phyloP scores from a whole-genome alignment of 2,329 filamentous ascomycete genomes.

The Emergomyces orientalis region DNA sequence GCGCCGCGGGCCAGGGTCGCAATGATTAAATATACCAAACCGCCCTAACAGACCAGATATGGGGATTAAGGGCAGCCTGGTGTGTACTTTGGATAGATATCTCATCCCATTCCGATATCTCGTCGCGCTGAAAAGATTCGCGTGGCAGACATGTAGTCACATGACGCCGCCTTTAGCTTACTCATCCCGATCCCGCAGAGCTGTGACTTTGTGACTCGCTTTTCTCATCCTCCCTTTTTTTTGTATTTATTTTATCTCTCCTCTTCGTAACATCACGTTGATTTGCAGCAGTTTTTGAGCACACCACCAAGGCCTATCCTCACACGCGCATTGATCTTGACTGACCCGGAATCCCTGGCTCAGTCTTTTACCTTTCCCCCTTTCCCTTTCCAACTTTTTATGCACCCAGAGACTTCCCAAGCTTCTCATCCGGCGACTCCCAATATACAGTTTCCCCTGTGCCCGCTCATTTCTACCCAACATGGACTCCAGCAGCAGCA shows the following conservation, averaged over 20 bases:
- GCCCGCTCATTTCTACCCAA: constrained; percentile 39
- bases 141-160: background rate
- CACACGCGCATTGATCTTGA: constrained; percentile 23
- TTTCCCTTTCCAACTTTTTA: constrained; percentile 45
- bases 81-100: background rate
- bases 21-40: background rate
- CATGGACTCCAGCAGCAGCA: constrained; percentile 48
- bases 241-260: constrained; percentile 12
- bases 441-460: constrained; percentile 31
- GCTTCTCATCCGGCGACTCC: constrained; percentile 39
- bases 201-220: too few species aligned
- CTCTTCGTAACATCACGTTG: constrained; percentile 7
- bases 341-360: constrained; percentile 47
- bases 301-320: constrained; percentile 1
- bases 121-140: background rate
- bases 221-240: background rate
- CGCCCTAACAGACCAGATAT: background rate
- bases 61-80: background rate
- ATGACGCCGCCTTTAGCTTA: background rate
- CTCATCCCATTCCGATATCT: background rate
- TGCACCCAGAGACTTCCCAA: constrained; percentile 53
- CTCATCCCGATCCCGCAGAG: background rate
- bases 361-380: constrained; percentile 40
- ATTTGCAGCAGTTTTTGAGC: constrained; percentile 2
- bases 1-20: background rate